Evolutionary conservation across 176 grass and related monocot species (phyloP).

Genomic region (Cenchrus purpureus): DNA sequence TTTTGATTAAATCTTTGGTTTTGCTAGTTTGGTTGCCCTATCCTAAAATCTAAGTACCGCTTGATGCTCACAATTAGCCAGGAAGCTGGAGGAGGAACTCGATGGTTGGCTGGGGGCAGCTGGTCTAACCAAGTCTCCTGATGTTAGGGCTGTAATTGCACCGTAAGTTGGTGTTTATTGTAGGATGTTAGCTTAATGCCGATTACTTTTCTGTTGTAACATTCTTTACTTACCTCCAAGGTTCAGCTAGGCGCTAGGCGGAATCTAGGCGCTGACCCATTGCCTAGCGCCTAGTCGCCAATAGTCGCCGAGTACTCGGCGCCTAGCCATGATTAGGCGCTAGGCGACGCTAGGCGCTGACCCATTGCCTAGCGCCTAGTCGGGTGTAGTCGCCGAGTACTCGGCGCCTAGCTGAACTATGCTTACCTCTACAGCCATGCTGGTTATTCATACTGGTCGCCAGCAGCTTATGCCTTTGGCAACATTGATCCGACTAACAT

Average conservation of each 20-base stretch:
- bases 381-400: no score
- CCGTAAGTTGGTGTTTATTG: conserved; percentile 42
- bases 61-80: conserved; percentile 61
- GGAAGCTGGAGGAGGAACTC: conserved; percentile 86
- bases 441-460: conserved; percentile 95
- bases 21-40: conserved; percentile 14
- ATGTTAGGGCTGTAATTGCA: conserved; percentile 92
- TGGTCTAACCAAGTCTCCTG: conserved; percentile 72
- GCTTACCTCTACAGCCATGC: conserved; percentile 75
- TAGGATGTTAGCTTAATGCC: not conserved
- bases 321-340: no score
- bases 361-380: no score
- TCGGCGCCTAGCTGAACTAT: no score
- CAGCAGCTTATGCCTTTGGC: conserved; percentile 98
- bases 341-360: no score
- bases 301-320: no score
- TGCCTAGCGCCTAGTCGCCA: no score
- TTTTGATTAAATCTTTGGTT: not conserved
- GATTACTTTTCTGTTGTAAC: conserved; percentile 2
- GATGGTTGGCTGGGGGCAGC: conserved; percentile 68
- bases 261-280: no score
- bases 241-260: no score
- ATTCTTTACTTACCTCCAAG: conserved; percentile 36
- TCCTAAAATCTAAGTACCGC: conserved; percentile 29
- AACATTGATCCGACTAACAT: conserved; percentile 91